Evolutionary conservation across 2,329 filamentous ascomycete genomes (phyloP), one percentile per base, ranked within the genome.

Genomic region (Nectriaceae sp.): DNA sequence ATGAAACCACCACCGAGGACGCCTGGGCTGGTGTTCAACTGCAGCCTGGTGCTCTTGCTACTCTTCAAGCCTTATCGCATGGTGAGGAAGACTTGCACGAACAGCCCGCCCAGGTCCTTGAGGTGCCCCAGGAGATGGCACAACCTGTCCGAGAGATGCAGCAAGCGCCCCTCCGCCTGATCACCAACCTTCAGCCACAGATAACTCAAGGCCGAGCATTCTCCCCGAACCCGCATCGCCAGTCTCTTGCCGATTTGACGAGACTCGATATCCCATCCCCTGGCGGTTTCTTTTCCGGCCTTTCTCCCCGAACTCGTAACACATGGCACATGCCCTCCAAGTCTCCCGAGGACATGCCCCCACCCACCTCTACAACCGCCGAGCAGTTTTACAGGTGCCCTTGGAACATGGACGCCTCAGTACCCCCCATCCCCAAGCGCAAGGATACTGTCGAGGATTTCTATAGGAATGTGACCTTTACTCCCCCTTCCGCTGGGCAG

Each of bases 361-460:
- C 84, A 1, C 91, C 91, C 2, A 93, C 90, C 1, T 96, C 93
- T 2, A 90, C 90, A 22, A 91, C 88, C n/a, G 93, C 93, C 10
- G 90, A 96, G 66, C 84, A 88, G 54, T 97, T 97, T 63, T 97
- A 97, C 72, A 85, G 87, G 54, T 80, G 87, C 21, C 91, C 92
- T 3, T 97, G 91, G 87, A 79, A 76, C 55, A 70, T 71, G 19
- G 66, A 75, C 42, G 42, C 71, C n/a, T 63, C 66, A 6, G 62
- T 65, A 31, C 68, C 70, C 21, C 66, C 68, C 3, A 56, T 72
- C 3, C 68, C 70, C 8, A 62, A 62, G 57, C 55, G 65, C 54
- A 61, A 71, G 59, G 44, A 75, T 57, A 21, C 71, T 54, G 54
- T 66, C 55, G 71, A 73, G 53, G 63, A 65, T 26, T 75, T 60